Conservation (phyloP, 2,329 filamentous ascomycete species). For the Calonectria crousiana region DNA sequence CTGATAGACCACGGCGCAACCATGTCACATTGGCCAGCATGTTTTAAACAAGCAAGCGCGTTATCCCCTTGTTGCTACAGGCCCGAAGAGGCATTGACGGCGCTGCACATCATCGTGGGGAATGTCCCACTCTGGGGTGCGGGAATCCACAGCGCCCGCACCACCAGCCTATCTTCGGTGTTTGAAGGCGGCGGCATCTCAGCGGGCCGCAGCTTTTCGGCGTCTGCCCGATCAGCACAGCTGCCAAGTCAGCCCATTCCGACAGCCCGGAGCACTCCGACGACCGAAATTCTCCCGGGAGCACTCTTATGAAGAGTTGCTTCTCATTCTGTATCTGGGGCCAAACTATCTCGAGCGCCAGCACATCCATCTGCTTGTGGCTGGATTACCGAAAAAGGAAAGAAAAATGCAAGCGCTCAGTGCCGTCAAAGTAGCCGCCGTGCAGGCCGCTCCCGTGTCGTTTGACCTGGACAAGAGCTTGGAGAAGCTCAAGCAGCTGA, state of each 20-base stretch:
- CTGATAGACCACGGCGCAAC: background rate
- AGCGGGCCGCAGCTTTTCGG: background rate
- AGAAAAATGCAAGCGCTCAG: background rate
- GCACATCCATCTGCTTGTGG: no score
- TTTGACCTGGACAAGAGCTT: conserved; percentile 1
- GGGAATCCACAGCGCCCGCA: background rate
- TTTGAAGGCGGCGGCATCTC: background rate
- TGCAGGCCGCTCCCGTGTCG: conserved; percentile 2
- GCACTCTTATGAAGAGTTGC: background rate
- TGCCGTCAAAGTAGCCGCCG: background rate
- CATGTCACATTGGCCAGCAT: background rate
- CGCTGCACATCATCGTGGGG: background rate
- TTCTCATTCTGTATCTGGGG: background rate
- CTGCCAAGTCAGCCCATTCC: background rate
- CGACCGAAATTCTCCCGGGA: no score
- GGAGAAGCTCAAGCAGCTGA: background rate
- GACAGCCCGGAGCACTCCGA: background rate
- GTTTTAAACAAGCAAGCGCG: background rate
- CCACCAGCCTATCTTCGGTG: background rate
- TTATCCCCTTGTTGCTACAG: background rate
- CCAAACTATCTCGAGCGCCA: background rate
- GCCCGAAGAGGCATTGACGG: background rate
- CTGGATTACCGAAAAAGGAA: background rate
- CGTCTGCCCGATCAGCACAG: background rate
- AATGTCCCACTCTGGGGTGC: background rate